Conservation (phyloP, 2,329 filamentous ascomycete genomes). For the Monosporascus sp. region DNA sequence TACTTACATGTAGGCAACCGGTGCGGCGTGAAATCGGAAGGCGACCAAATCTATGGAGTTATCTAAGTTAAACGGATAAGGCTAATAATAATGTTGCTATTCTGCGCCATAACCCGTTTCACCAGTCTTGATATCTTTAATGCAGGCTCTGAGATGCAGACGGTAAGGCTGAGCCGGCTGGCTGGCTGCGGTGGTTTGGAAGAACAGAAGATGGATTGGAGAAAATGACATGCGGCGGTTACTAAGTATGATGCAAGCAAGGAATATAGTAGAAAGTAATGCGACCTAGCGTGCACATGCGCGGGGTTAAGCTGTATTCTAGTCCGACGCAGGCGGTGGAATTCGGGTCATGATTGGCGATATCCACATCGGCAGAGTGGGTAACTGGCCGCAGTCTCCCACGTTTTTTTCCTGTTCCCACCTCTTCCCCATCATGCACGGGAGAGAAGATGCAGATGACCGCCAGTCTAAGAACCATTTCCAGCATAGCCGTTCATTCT, state of each 20-base stretch:
- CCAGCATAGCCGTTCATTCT: not conserved
- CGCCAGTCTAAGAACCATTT: not conserved
- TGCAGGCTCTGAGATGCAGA: not conserved
- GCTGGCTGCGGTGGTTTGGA: not conserved
- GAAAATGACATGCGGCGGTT: not conserved
- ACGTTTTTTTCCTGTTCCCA: not conserved
- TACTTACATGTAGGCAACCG: too few species aligned
- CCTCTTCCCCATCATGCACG: not conserved
- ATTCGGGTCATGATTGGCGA: not conserved
- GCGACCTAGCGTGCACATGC: not conserved
- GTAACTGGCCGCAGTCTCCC: not conserved
- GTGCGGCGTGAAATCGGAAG: too few species aligned
- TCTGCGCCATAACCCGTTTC: not conserved
- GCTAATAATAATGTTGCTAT: too few species aligned
- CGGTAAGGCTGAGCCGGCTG: not conserved
- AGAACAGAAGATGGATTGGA: too few species aligned
- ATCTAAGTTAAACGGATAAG: too few species aligned
- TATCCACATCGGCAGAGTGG: not conserved
- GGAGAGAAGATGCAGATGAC: not conserved
- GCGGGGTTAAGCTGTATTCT: not conserved
- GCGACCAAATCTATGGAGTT: too few species aligned
- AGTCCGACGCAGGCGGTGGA: not conserved
- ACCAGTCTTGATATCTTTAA: not conserved
- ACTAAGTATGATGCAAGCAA: not conserved
- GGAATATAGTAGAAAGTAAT: not conserved